Percentiles rank a stretch among this genome's conserved stretches.
Conservation (phyloP, 495 filamentous ascomycete species). For the Neurospora sp. region DNA sequence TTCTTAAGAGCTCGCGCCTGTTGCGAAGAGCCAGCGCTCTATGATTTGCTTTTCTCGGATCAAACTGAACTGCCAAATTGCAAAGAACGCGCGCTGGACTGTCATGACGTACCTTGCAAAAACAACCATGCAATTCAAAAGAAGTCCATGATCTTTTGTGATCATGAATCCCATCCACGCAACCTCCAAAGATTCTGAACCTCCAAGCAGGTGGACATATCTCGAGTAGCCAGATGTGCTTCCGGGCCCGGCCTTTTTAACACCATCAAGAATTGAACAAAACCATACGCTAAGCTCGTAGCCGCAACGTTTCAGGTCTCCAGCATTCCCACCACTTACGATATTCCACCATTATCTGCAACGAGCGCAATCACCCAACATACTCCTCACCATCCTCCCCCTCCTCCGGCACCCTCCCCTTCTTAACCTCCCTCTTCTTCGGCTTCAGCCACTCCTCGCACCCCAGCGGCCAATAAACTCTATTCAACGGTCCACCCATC, state of each 20-base stretch:
- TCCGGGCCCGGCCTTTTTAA: too few relatives aligned
- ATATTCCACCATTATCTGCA: too few relatives aligned
- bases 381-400: conserved; percentile 5
- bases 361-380: background rate
- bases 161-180: background rate
- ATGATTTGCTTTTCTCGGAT: background rate
- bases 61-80: background rate
- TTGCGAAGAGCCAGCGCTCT: background rate
- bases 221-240: too few relatives aligned
- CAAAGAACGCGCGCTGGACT: background rate
- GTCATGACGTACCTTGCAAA: background rate
- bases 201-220: too few relatives aligned
- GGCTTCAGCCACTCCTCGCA: conserved; percentile 88
- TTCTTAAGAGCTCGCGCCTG: too few relatives aligned
- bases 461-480: conserved; percentile 86
- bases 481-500: conserved; percentile 79
- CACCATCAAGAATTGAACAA: too few relatives aligned
- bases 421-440: conserved; percentile 57
- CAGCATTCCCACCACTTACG: too few relatives aligned
- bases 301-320: too few relatives aligned
- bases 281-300: too few relatives aligned
- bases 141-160: background rate
- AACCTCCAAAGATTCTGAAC: background rate
- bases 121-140: background rate
- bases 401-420: conserved; percentile 15